Base-by-base conservation (phyloP, 2,329 filamentous ascomycete species). In the Penicillium verrucosum region DNA sequence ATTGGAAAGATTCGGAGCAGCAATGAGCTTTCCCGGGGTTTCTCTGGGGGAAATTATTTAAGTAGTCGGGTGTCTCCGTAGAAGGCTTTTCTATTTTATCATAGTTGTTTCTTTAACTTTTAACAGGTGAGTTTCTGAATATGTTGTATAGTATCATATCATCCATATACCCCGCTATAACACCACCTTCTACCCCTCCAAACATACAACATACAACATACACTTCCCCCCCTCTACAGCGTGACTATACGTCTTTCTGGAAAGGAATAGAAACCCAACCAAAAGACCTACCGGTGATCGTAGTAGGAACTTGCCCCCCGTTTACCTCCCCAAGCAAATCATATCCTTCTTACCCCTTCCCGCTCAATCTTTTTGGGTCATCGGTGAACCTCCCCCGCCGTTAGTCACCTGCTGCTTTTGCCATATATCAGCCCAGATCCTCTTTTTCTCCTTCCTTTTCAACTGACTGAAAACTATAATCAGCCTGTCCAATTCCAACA, bases 401-500 rank as follows among this genome's bases (percentile, higher is more conserved):
- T 68, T 69, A 72, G 68, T 68, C 68, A 67, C 62, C 57, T 61
- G 54, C 53, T 55, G 55, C 60, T 52, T 54, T 60, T 53, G 57
- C 61, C 57, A 59, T 60, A 59, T 63, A 65, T 58, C 60, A 43
- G 51, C 51, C 56, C 41, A 34, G 36, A 45, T 49, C 49, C 47
- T 60, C 47, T 46, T 54, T 60, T 61, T 61, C 62, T 54, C 51
- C 44, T 59, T 51, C 57, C 48, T 46, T 56, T 59, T 29, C 58
- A 66, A 64, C 61, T 59, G 59, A 73, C 65, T 70, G 60, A 70
- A 63, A 63, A 54, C 42, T 40, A 51, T 51, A 32, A 54, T 60
- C 63, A 72, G 66, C 58, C 56, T 62, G 54, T 63, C 59, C 52
- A 58, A 44, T 53, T 52, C 61, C 70, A 92, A 75, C 68, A 99